Conservation (phyloP, 1,284 basidiomycete genomes). For the Moniliella sp. region DNA sequence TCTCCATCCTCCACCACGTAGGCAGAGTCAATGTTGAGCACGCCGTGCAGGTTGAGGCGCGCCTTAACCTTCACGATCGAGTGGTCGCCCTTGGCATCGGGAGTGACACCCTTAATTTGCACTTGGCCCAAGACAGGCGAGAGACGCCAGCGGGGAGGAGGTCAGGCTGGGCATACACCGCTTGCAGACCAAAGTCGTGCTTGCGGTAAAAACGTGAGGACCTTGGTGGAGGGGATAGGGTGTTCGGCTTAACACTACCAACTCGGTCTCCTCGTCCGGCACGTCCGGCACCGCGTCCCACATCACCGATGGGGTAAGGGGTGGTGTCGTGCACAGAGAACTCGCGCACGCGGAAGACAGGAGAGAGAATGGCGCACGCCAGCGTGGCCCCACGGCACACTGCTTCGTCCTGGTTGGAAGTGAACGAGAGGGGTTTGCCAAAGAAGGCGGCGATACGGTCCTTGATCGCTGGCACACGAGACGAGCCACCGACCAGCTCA, state of each 20-base stretch:
- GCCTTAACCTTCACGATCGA: slow-evolving; percentile 34
- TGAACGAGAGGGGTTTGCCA: slow-evolving; percentile 23
- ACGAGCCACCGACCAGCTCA: slow-evolving; percentile 30
- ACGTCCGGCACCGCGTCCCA: slow-evolving; percentile 31
- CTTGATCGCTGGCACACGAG: slow-evolving; percentile 29
- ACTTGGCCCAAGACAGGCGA: slow-evolving; percentile 29
- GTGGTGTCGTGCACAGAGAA: slow-evolving; percentile 30
- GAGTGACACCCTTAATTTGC: slow-evolving; percentile 27
- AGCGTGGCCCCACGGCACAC: slow-evolving; percentile 29
- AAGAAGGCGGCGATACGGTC: slow-evolving; percentile 24
- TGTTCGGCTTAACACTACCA: slow-evolving; percentile 30
- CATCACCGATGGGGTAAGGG: slow-evolving; percentile 32
- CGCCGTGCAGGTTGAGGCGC: slow-evolving; percentile 30
- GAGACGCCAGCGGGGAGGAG: slow-evolving; percentile 20
- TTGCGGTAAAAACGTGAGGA: slow-evolving; percentile 34
- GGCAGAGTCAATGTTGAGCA: slow-evolving; percentile 30
- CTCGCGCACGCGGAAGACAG: slow-evolving; percentile 32
- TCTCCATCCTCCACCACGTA: slow-evolving; percentile 33
- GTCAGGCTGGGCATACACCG: slow-evolving; percentile 19
- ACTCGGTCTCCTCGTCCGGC: slow-evolving; percentile 31
- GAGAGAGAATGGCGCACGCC: slow-evolving; percentile 30
- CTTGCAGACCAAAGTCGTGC: slow-evolving; percentile 29
- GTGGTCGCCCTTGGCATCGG: slow-evolving; percentile 30
- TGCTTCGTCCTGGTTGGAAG: slow-evolving; percentile 32
- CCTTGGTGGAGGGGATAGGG: slow-evolving; percentile 33